Base-by-base conservation (phyloP, 371 early-diverging fungal species). In the Lichtheimia ramosa region DNA sequence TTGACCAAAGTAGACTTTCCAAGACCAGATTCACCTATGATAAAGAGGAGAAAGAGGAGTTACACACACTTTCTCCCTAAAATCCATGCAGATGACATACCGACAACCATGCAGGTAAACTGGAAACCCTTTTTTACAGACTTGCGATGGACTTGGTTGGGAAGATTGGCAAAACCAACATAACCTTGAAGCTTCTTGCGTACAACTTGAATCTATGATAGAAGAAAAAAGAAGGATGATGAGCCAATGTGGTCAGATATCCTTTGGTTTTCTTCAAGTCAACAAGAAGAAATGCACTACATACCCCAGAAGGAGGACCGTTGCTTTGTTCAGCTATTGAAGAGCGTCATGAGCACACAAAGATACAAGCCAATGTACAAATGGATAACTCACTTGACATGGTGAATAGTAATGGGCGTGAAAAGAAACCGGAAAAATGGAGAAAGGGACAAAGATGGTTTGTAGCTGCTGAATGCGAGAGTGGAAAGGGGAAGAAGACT, bases 1-100 rank as follows among this genome's bases (percentile, higher is more conserved):
- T 98, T 99, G 64, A 99, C 91, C 18, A 99, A 82, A n/a, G 99
- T 99, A 14, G 99, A 95, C 81, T 99, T 97, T 58, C 99, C 99
- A 53, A 99, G 87, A 52, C 99, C 99, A 54, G 96, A 92, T 85
- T 97, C 97, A 69, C 98, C 96, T 89, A 43, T 40, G 25, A 54
- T 14, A 25, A 3, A 25, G 25, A 25, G 25, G 25, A 25, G 25
- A 25, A 10, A 34, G 34, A 34, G 10, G 34, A 10, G 34, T 34
- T 34, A 34, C 34, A 34, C 34, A 34, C 34, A 34, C 10, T 10
- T 10, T 34, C 34, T 34, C 34, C 34, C 34, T 34, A 34, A 34
- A 48, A 76, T 14, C 21, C 18, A 50, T 18, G 12, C 15, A 16
- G 51, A 5, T 23, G 20, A 74, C 87, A 66, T 86, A 90, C 95